Evolutionary conservation across 169 alveolate species (phyloP), one percentile per base, ranked within the genome.

Genomic region (Cryptosporidium muris): DNA sequence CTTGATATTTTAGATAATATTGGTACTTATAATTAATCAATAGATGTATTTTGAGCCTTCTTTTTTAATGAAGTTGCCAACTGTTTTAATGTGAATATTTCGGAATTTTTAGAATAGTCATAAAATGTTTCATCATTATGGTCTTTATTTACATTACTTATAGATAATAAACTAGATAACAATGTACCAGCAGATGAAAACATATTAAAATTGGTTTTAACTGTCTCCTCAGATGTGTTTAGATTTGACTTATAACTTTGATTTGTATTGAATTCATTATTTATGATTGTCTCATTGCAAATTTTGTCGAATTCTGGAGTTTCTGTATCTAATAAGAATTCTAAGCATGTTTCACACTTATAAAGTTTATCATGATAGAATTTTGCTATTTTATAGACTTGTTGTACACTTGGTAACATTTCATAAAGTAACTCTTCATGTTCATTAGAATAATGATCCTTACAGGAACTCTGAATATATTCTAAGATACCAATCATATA

Each of bases 121-220:
- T 58, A 52, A 36, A 48, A 34, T 2, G 2, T 54, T 25, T 51
- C 52, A 5, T 66, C 36, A 37, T 42, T 47, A 25, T 5, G 2
- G 12, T 42, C 11, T 16, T 40, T 42, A 11, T 16, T 6, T 4
- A 53, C 7, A 1, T 43, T 42, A 49, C 54, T 74, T 16, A 74
- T 11, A 16, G 74, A 74, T 2, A 74, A 34, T 14, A 74, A 64
- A 60, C 67, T 74, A 5, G 85, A 74, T 3, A 74, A 63, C 11
- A 74, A 51, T 12, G 85, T 74, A 37, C 85, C 85, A 5, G 85
- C 68, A 4, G 85, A 74, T 6, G 67, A 58, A 58, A 74, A 74
- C 85, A 74, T 74, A 37, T 48, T 60, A 16, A 16, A 4, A 5
- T 4, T 36, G 34, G 54, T 74, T 12, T 45, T 56, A 12, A 74